Conservation (phyloP, 1,139 yeast genomes). For the Geotrichum siamense region DNA sequence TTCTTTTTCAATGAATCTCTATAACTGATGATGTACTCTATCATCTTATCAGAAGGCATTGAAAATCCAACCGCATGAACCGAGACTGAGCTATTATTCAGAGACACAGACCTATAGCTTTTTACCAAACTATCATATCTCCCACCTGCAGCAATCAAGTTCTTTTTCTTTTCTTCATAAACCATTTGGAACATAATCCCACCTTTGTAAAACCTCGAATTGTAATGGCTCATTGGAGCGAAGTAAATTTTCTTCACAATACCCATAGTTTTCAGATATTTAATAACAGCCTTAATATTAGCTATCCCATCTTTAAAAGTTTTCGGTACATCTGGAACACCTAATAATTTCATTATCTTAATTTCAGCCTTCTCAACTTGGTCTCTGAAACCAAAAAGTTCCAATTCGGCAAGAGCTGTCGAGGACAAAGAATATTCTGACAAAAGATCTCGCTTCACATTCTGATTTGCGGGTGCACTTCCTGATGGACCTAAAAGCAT, state of each 20-base stretch:
- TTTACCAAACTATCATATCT: conserved; percentile 70
- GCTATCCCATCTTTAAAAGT: conserved; percentile 56
- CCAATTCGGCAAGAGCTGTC: conserved; percentile 74
- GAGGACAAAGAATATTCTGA: conserved; percentile 70
- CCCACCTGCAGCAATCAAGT: conserved; percentile 85
- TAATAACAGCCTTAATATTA: conserved; percentile 52
- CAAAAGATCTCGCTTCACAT: conserved; percentile 56
- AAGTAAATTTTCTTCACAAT: conserved; percentile 45
- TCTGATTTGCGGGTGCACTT: conserved; percentile 57
- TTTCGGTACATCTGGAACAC: conserved; percentile 60
- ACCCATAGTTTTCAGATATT: conserved; percentile 51
- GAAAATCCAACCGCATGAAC: conserved; percentile 77
- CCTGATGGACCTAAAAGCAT: conserved; percentile 71
- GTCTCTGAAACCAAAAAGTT: conserved; percentile 66
- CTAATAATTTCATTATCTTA: conserved; percentile 60
- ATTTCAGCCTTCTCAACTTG: conserved; percentile 57
- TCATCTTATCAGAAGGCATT: conserved; percentile 56
- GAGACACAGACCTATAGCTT: conserved; percentile 49
- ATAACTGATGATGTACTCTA: conserved; percentile 42
- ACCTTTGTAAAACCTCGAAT: conserved; percentile 64
- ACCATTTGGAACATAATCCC: conserved; percentile 88
- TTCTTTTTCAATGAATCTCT: conserved; percentile 23
- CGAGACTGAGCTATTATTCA: conserved; percentile 37
- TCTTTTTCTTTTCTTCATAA: conserved; percentile 43
- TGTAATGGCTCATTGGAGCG: conserved; percentile 76